A percentile compares a stretch with the other conserved stretches of the same genome.
Evolutionary conservation across 1,284 basidiomycete genomes (phyloP).

Genomic region (Melampsora americana): DNA sequence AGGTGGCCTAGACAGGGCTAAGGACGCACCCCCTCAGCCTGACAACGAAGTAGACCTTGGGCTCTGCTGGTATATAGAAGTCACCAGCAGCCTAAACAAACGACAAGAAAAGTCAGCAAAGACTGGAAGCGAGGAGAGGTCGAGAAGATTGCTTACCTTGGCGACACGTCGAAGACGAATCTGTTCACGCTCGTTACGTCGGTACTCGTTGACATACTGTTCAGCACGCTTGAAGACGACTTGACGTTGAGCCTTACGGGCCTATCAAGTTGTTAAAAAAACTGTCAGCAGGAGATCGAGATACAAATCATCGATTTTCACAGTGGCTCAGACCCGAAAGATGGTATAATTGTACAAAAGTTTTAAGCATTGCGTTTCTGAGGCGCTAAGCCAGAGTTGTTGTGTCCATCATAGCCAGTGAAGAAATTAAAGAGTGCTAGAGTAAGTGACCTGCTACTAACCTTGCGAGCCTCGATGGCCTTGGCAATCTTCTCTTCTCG

Average conservation of each 20-base stretch:
- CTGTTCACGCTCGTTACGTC: conserved; percentile 89
- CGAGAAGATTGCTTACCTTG: conserved; percentile 56
- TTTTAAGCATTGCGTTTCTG: conserved; percentile 37
- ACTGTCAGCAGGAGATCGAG: conserved; percentile 34
- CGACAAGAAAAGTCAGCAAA: too few relatives aligned
- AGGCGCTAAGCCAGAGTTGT: conserved; percentile 57
- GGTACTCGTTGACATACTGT: conserved; percentile 96
- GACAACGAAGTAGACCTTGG: conserved; percentile 97
- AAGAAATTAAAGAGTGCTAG: not conserved
- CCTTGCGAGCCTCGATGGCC: conserved; percentile 85
- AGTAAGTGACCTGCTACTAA: conserved; percentile 60
- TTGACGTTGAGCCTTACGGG: conserved; percentile 83
- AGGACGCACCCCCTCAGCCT: conserved; percentile 62
- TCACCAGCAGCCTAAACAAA: conserved; percentile 68
- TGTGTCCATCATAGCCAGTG: conserved; percentile 68
- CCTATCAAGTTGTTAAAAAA: conserved; percentile 58
- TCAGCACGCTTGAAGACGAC: conserved; percentile 99
- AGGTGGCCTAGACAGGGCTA: conserved; percentile 41
- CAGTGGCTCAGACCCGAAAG: conserved; percentile 83
- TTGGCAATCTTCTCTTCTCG: conserved; percentile 90
- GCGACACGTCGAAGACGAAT: conserved; percentile 91
- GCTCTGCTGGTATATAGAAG: conserved; percentile 93
- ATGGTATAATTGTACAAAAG: conserved; percentile 72
- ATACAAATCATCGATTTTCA: not conserved
- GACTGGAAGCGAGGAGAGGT: too few relatives aligned